Base-by-base conservation (phyloP, 2,329 filamentous ascomycete species). In the Aureobasidium sp. region DNA sequence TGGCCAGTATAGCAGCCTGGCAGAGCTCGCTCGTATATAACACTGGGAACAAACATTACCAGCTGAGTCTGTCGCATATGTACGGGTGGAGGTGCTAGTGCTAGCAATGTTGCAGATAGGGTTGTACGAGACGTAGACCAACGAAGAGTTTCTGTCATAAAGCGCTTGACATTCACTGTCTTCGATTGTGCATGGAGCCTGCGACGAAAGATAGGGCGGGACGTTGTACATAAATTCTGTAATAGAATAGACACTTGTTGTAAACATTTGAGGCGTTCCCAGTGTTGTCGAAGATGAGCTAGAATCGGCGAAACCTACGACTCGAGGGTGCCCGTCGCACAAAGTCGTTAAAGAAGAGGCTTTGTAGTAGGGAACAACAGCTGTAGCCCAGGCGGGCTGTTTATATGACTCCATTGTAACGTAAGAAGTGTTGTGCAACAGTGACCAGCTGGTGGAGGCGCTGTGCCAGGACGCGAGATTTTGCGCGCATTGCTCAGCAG, bases 281-380 rank as follows among this genome's bases (percentile, higher is more conserved):
- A 55, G 11, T 17, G 11, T 41, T 29, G 51, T 41, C 14, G 36
- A n/a, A 2, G 5, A 3, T 9, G 34, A 41, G 2, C n/a, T 55
- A 2, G 51, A 55, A 2, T 3, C 12, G 1, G 36, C 51, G 22
- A 17, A 55, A 1, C 51, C 51, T 8, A 55, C 51, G 12, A 55
- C 51, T 22, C 51, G 51, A 41, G 51, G 51, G 41, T 55, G 36
- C 2, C 51, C 51, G 22, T 55, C 51, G 20, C 51, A 55, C n/a
- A 55, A 12, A 7, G 51, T 55, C 11, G 45, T 48, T 14, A 48
- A 17, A 6, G 45, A 48, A 6, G 45, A 11, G 6, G 45, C 45
- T 2, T 7, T 17, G 11, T 29, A 48, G 17, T 5, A 17, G 1
- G 45, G 45, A 9, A 48, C 14, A 4, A 31, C 15, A 2, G 4